These are phyloP conservation scores for Penicillium crystallinum DNA, from an alignment of 495 filamentous ascomycete genomes.

Conservation along the genomic window DNA sequence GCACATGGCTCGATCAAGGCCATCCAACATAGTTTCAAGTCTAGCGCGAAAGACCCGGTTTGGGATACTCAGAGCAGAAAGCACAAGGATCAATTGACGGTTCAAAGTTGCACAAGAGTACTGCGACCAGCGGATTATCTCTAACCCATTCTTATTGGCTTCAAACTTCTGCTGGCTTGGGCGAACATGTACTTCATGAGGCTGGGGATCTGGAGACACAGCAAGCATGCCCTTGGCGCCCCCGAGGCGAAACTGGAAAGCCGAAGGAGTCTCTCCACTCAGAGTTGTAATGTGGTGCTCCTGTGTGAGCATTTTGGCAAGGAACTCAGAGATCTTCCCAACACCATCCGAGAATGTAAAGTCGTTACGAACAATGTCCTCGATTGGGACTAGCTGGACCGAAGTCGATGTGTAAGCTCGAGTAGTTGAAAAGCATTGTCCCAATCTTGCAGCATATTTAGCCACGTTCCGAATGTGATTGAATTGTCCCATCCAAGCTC, in stretches of 20 bases:
- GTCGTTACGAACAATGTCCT: constrained; percentile 61
- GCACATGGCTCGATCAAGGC: constrained; percentile 62
- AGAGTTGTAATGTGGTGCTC: constrained; percentile 54
- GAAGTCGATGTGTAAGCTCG: constrained; percentile 51
- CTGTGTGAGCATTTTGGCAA: constrained; percentile 62
- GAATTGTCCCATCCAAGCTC: constrained; percentile 89
- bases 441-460: constrained; percentile 80
- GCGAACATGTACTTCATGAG: constrained; percentile 66
- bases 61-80: constrained; percentile 70
- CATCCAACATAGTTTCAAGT: constrained; percentile 55
- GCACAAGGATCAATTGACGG: constrained; percentile 78
- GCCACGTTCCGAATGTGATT: constrained; percentile 70
- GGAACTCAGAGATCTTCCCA: constrained; percentile 78
- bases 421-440: constrained; percentile 95
- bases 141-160: constrained; percentile 63
- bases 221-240: constrained; percentile 89
- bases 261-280: constrained; percentile 57
- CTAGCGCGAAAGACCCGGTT: constrained; percentile 64
- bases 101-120: constrained; percentile 75
- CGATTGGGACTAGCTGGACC: constrained; percentile 39
- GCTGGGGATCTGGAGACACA: constrained; percentile 55
- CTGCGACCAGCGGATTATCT: constrained; percentile 77
- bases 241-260: constrained; percentile 85
- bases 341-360: constrained; percentile 87
- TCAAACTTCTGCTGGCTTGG: constrained; percentile 84